These are phyloP conservation scores for Gaultheria prostrata DNA, from an alignment of 148 eudicot species.

Conservation along the genomic window DNA sequence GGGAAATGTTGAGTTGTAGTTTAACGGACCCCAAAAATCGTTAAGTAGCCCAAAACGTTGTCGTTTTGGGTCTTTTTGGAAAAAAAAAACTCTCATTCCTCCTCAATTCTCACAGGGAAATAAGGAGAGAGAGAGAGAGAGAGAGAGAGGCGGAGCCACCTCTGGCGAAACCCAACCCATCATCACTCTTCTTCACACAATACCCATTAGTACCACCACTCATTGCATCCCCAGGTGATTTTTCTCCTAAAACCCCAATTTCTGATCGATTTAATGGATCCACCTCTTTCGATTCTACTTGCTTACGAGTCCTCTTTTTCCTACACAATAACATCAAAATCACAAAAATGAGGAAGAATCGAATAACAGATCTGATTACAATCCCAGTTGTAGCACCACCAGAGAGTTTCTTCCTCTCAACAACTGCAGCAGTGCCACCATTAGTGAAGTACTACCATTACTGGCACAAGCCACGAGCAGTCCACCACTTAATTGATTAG, in stretches of 20 bases:
- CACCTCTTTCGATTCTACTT: conserved; percentile 15
- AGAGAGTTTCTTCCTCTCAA: conserved; percentile 50
- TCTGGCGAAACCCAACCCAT: too few relatives aligned
- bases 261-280: conserved; percentile 30
- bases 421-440: not conserved
- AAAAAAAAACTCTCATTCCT: too few relatives aligned
- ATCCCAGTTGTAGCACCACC: conserved; percentile 75
- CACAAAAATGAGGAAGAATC: conserved; percentile 35
- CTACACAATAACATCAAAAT: conserved; percentile 45
- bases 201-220: not conserved
- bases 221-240: conserved; percentile 15
- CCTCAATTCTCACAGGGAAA: too few relatives aligned
- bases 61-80: too few relatives aligned
- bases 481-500: too few relatives aligned
- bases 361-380: conserved; percentile 53
- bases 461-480: conserved; percentile 45
- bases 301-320: conserved; percentile 19
- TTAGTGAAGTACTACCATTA: not conserved
- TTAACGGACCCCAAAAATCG: too few relatives aligned
- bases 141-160: too few relatives aligned
- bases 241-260: conserved; percentile 30
- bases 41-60: too few relatives aligned
- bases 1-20: too few relatives aligned
- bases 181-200: conserved; percentile 13
- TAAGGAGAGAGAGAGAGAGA: too few relatives aligned